Conservation (phyloP, 805 yeast species). For the Candida oleophila region DNA sequence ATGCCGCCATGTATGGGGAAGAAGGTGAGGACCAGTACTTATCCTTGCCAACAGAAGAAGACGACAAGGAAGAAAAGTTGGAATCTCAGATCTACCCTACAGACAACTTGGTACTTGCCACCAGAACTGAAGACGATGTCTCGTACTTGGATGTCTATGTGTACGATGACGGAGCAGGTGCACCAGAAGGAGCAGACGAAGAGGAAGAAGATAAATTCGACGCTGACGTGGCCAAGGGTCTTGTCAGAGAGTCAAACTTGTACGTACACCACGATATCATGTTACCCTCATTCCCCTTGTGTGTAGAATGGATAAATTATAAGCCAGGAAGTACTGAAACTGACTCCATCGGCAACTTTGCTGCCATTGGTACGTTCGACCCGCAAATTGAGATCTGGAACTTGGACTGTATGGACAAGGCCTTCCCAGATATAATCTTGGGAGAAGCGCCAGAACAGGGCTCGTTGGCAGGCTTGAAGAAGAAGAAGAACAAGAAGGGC, state of each 20-base stretch:
- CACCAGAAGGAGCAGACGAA: conserved; percentile 64
- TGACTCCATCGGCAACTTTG: conserved; percentile 76
- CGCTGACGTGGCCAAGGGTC: conserved; percentile 72
- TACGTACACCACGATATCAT: conserved; percentile 96
- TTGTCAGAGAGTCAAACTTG: conserved; percentile 68
- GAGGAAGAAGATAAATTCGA: conserved; percentile 67
- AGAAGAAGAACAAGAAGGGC: conserved; percentile 52
- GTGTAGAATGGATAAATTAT: conserved; percentile 92
- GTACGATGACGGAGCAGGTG: conserved; percentile 91
- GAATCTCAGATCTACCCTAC: conserved; percentile 86
- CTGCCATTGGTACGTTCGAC: conserved; percentile 95
- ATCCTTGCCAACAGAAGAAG: conserved; percentile 61
- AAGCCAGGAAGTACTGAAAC: conserved; percentile 47
- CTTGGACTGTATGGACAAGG: conserved; percentile 85
- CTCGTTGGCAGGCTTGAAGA: conserved; percentile 35
- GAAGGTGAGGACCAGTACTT: conserved; percentile 61
- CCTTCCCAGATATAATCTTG: conserved; percentile 89
- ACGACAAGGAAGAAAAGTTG: conserved; percentile 70
- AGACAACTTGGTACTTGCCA: conserved; percentile 84
- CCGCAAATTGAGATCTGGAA: conserved; percentile 98
- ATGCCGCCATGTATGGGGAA: conserved; percentile 53
- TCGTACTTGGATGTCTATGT: conserved; percentile 91
- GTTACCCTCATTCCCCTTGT: conserved; percentile 95
- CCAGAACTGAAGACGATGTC: conserved; percentile 94
- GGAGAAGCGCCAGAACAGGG: conserved; percentile 63